Percentiles rank a stretch among this genome's conserved stretches.
Evolutionary conservation across 148 eudicot genomes (phyloP).

Genomic region (Rhododendron molle): DNA sequence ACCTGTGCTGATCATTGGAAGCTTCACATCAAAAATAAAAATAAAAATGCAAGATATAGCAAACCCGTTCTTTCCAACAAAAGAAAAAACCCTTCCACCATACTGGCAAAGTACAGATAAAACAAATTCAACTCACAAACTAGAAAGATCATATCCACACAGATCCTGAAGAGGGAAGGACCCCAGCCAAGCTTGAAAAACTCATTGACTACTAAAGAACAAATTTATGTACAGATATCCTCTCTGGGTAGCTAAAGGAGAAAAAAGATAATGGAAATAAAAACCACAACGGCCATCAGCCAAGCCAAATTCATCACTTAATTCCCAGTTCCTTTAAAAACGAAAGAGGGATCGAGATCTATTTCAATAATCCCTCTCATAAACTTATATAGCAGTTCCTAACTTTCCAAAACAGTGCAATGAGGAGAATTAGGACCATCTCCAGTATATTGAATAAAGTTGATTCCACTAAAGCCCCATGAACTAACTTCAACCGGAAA

Average conservation of each 20-base stretch:
- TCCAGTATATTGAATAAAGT: not conserved
- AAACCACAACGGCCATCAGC: not conserved
- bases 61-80: not conserved
- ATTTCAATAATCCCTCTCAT: not conserved
- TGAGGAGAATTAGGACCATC: slow-evolving; percentile 6
- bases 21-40: not conserved
- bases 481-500: slow-evolving; percentile 3
- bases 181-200: not conserved
- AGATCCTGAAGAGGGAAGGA: not conserved
- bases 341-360: not conserved
- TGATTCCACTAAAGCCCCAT: not conserved
- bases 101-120: not conserved
- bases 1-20: not conserved
- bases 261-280: not conserved
- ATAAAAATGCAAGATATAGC: not conserved
- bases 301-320: not conserved
- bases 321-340: not conserved
- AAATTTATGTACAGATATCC: slow-evolving; percentile 9
- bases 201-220: slow-evolving; percentile 3
- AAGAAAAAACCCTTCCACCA: not conserved
- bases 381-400: slow-evolving; percentile 5
- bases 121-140: not conserved
- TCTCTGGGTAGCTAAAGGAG: not conserved
- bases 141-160: not conserved
- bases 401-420: not conserved